Evolutionary conservation across 495 filamentous ascomycete genomes (phyloP).

Genomic region (Penicillium desertorum): DNA sequence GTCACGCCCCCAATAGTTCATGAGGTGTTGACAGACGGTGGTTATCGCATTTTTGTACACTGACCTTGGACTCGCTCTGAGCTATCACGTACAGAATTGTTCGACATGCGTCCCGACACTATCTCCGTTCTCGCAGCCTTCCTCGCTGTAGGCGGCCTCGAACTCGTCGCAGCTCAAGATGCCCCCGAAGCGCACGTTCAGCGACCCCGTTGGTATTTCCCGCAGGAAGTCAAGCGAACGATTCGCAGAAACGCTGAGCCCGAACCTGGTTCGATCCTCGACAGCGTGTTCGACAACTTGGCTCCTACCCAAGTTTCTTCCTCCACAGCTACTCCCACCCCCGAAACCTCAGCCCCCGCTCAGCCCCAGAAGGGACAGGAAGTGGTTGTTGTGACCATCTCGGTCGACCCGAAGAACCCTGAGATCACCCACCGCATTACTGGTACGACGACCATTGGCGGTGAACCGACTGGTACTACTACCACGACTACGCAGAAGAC

Average conservation of each 20-base stretch:
- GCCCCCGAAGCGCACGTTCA: slow-evolving; percentile 37
- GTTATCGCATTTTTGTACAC: slow-evolving; percentile 26
- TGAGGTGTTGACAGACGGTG: slow-evolving; percentile 30
- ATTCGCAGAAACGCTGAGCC: slow-evolving; percentile 25
- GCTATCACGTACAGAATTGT: slow-evolving; percentile 8
- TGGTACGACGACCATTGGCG: slow-evolving; percentile 21
- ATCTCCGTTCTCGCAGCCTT: slow-evolving; percentile 35
- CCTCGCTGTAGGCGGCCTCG: slow-evolving; percentile 37
- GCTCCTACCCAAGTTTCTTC: not conserved
- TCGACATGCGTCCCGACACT: slow-evolving; percentile 34
- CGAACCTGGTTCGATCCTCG: slow-evolving; percentile 7
- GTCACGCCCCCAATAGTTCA: slow-evolving; percentile 7
- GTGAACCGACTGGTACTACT: slow-evolving; percentile 18
- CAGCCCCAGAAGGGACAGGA: slow-evolving; percentile 14
- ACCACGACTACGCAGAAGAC: slow-evolving; percentile 16
- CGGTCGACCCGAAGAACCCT: slow-evolving; percentile 18
- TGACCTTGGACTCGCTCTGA: slow-evolving; percentile 13
- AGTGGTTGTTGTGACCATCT: slow-evolving; percentile 27
- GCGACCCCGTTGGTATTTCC: slow-evolving; percentile 48
- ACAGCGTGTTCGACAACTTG: slow-evolving; percentile 2
- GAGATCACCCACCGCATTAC: slow-evolving; percentile 19
- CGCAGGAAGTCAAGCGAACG: slow-evolving; percentile 47
- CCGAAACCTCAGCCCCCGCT: not conserved
- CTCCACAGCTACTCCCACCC: slow-evolving; percentile 1
- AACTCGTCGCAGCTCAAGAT: slow-evolving; percentile 35